Evolutionary conservation across 2,329 filamentous ascomycete genomes (phyloP).

Genomic region (Claviceps paspali): DNA sequence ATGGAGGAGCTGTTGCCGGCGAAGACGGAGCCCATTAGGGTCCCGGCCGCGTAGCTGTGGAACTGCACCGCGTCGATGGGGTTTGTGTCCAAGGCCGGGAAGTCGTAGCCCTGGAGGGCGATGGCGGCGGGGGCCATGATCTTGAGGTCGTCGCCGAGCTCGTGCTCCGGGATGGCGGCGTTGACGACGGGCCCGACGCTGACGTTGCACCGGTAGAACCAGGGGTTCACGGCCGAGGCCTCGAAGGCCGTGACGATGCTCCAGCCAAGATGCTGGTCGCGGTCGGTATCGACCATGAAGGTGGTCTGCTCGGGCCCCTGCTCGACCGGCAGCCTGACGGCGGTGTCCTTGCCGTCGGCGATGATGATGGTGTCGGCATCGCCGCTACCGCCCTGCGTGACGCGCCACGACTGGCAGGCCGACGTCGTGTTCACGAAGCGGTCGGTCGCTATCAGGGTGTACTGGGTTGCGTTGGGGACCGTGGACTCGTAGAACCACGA

Average conservation of each 20-base stretch:
- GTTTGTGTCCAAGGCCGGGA: constrained; percentile 10
- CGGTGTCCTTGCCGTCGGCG: constrained; percentile 9
- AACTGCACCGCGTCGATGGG: constrained; percentile 14
- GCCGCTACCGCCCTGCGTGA: constrained; percentile 19
- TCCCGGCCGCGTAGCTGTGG: constrained; percentile 27
- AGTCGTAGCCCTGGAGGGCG: constrained; percentile 24
- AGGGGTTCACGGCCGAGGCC: constrained; percentile 18
- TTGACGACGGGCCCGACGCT: constrained; percentile 18
- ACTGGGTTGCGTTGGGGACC: constrained; percentile 6
- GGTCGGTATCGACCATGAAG: constrained; percentile 18
- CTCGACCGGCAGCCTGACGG: constrained; percentile 12
- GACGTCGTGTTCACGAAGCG: constrained; percentile 17
- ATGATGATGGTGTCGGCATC: constrained; percentile 13
- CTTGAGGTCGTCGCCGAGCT: constrained; percentile 19
- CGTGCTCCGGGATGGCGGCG: constrained; percentile 20
- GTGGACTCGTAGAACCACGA: constrained; percentile 24
- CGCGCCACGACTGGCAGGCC: constrained; percentile 15
- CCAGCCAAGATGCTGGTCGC: constrained; percentile 13
- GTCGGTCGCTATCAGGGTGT: constrained; percentile 15
- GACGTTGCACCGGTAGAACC: constrained; percentile 27
- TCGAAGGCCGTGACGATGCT: constrained; percentile 22
- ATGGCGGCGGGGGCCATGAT: constrained; percentile 21
- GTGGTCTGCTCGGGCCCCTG: constrained; percentile 20
- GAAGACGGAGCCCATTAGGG: constrained; percentile 19
- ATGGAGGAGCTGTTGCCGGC: constrained; percentile 18